Conservation (phyloP, 306 rosid genomes). For the Sicyos edulis region DNA sequence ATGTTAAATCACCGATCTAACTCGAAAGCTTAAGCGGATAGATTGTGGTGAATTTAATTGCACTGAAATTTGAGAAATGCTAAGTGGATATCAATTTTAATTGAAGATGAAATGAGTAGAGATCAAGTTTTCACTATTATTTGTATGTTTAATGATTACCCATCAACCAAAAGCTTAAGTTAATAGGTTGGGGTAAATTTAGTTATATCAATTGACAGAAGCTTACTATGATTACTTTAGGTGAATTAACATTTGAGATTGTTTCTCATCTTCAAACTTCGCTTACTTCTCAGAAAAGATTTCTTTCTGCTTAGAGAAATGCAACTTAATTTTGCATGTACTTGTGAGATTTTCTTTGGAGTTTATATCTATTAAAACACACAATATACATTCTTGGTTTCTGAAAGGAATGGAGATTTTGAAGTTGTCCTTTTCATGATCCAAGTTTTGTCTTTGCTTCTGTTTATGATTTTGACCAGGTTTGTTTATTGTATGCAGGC, state of each 20-base stretch:
- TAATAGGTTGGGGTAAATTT: too few species aligned
- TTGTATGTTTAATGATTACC: too few species aligned
- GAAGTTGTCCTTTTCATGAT: background rate
- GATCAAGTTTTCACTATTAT: too few species aligned
- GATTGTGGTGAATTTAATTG: too few species aligned
- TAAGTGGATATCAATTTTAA: too few species aligned
- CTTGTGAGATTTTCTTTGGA: background rate
- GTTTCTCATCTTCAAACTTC: background rate
- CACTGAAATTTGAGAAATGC: too few species aligned
- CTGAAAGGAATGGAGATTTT: background rate
- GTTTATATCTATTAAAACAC: background rate
- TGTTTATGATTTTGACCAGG: slow-evolving; percentile 8
- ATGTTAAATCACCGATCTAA: too few species aligned
- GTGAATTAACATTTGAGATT: background rate
- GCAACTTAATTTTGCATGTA: background rate
- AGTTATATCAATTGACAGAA: too few species aligned
- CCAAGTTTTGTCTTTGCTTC: background rate
- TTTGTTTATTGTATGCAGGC: slow-evolving; percentile 50
- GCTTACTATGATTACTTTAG: background rate
- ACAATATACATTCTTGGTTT: background rate
- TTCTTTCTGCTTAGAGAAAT: background rate
- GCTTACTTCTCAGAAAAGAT: background rate
- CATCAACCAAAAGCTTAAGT: too few species aligned
- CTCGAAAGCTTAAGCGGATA: too few species aligned
- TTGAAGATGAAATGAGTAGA: too few species aligned